Base-by-base conservation (phyloP, 768 basidiomycete species). In the Artomyces pyxidatus region DNA sequence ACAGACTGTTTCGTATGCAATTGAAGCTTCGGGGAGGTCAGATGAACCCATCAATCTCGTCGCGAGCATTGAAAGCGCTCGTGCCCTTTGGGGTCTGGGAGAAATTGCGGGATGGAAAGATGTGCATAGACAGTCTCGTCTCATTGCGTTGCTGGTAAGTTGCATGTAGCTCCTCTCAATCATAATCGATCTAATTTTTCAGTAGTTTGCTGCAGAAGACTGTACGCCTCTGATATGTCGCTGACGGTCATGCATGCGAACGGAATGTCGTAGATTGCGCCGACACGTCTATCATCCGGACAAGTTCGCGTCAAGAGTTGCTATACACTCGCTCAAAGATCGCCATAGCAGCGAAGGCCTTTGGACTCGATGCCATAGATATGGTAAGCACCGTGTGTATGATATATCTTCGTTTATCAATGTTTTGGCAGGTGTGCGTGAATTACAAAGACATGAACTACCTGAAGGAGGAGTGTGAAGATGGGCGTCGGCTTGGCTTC, bases 201-300 rank as follows among this genome's bases (percentile, higher is more conserved):
- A 23, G 1, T 56, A 95, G 93, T 97, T 96, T 63, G 93, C 89
- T 3, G 89, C 92, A 19, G 93, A 97, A 69, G 93, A 97, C 59
- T 95, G 90, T 92, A 64, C 54, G 76, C n/a, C 60, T 21, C 37
- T 3, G 14, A 12, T 30, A 11, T 39, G 16, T 37, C 29, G 2
- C 7, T 25, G 25, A 27, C 27, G 25, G 32, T 45, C 12, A n/a
- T 1, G 37, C 10, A 6, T 19, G 14, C 45, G 11, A 30, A 46
- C 6, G 4, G 21, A 27, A 17, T 29, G 7, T 14, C 25, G 9
- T 37, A 95, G 91, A 90, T 63, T 96, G 94, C 58, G 92, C 93
- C 0, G 87, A 92, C 61, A 86, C 91, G 3, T 80, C 80, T 5
- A 83, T 96, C 45, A 75, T 85, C 28, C 81, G 94, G 23, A 84